Conservation (phyloP, 306 rosid species). For the Lithocarpus polystachyus region DNA sequence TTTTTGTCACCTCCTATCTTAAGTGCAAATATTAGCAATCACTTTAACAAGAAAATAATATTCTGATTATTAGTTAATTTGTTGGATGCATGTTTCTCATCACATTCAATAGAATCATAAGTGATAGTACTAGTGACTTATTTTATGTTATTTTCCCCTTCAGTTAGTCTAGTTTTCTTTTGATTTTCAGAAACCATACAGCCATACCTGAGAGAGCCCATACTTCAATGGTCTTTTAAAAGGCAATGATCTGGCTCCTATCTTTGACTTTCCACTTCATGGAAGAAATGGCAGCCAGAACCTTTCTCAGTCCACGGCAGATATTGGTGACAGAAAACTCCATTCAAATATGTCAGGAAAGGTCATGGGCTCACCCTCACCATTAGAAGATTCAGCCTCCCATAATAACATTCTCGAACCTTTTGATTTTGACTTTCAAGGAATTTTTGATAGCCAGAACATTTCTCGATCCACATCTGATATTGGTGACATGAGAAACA, state of each 20-base stretch:
- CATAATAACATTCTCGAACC: constrained; percentile 30
- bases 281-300: constrained; percentile 6
- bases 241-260: constrained; percentile 19
- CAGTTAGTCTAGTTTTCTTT: background rate
- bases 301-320: constrained; percentile 29
- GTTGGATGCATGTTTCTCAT: background rate
- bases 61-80: background rate
- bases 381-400: constrained; percentile 28
- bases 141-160: background rate
- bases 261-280: constrained; percentile 9
- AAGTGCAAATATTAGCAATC: background rate
- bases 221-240: constrained; percentile 40
- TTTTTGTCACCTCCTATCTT: background rate
- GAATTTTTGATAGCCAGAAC: background rate
- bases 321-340: constrained; percentile 22
- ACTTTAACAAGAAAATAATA: background rate
- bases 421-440: background rate
- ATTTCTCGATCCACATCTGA: constrained; percentile 20
- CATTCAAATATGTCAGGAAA: constrained; percentile 23
- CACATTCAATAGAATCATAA: background rate
- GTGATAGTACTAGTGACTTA: background rate
- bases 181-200: constrained; percentile 38
- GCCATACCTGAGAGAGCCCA: constrained; percentile 44
- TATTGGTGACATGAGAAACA: background rate
- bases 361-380: constrained; percentile 16